Evolutionary conservation across 2,329 filamentous ascomycete species (phyloP).

Genomic region (Monosporascus sp.): DNA sequence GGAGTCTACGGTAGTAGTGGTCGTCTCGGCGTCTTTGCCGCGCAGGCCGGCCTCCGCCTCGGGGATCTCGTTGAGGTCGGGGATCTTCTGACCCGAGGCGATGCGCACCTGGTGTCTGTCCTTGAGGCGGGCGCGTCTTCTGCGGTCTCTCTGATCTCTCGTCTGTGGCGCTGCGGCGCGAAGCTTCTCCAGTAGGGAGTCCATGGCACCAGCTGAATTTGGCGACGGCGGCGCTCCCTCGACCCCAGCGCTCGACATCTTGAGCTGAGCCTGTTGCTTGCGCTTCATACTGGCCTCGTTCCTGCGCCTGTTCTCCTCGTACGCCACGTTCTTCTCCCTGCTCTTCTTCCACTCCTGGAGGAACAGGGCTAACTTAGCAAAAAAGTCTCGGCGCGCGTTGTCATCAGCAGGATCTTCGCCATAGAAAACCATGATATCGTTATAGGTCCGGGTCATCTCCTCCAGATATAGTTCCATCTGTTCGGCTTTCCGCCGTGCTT

Average conservation of each 20-base stretch:
- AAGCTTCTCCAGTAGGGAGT: conserved; percentile 89
- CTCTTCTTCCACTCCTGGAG: conserved; percentile 95
- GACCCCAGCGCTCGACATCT: conserved; percentile 40
- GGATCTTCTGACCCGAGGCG: conserved; percentile 84
- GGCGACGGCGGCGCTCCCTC: conserved; percentile 55
- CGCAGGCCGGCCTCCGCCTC: conserved; percentile 42
- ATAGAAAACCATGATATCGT: conserved; percentile 95
- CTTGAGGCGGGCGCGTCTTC: conserved; percentile 81
- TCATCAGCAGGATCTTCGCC: conserved; percentile 91
- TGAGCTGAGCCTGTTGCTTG: conserved; percentile 65
- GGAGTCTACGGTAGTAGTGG: conserved; percentile 36
- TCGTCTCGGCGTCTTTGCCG: conserved; percentile 18
- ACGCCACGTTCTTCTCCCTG: conserved; percentile 78
- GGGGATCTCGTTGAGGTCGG: conserved; percentile 60
- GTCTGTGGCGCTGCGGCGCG: conserved; percentile 87
- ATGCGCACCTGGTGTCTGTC: conserved; percentile 86
- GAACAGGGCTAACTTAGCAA: conserved; percentile 86
- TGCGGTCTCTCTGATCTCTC: conserved; percentile 80
- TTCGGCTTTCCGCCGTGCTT: conserved; percentile 89
- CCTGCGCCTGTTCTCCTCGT: conserved; percentile 77
- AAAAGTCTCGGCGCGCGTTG: conserved; percentile 91
- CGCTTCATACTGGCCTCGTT: conserved; percentile 92
- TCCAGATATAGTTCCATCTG: conserved; percentile 92
- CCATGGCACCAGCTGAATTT: conserved; percentile 84
- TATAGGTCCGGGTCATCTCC: conserved; percentile 84